Conservation (phyloP, 768 basidiomycete species). For the Tulasnella sp. region DNA sequence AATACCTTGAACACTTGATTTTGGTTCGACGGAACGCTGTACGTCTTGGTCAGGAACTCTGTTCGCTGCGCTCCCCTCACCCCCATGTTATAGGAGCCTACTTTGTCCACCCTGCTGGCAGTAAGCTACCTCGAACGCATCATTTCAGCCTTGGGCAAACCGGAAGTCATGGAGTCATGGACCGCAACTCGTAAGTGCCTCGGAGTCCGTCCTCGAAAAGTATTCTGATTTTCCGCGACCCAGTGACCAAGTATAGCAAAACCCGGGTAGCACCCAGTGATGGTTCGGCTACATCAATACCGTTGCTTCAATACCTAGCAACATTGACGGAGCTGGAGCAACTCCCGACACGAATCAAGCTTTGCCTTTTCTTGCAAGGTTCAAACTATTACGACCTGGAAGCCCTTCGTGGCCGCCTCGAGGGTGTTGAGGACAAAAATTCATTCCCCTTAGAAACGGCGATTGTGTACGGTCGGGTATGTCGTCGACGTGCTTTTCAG, state of each 20-base stretch:
- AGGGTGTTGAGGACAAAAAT: conserved; percentile 29
- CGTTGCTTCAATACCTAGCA: conserved; percentile 65
- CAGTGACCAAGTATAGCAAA: not conserved
- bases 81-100: conserved; percentile 34
- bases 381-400: conserved; percentile 56
- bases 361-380: conserved; percentile 68
- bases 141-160: conserved; percentile 34
- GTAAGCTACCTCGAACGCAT: conserved; percentile 44
- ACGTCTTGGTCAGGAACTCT: conserved; percentile 19
- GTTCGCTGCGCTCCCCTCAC: not conserved
- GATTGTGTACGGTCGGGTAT: conserved; percentile 67
- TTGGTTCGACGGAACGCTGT: conserved; percentile 54
- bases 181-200: not conserved
- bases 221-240: not conserved
- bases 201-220: not conserved
- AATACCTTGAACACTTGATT: conserved; percentile 73
- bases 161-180: not conserved
- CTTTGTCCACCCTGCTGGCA: conserved; percentile 59
- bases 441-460: conserved; percentile 62
- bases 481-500: not conserved
- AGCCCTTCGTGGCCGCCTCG: conserved; percentile 35
- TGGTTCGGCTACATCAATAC: conserved; percentile 24
- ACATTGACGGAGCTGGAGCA: conserved; percentile 41
- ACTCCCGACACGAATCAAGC: conserved; percentile 59
- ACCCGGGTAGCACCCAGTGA: not conserved